Conservation (phyloP, 2,329 filamentous ascomycete genomes). For the Botryotinia globosa region DNA sequence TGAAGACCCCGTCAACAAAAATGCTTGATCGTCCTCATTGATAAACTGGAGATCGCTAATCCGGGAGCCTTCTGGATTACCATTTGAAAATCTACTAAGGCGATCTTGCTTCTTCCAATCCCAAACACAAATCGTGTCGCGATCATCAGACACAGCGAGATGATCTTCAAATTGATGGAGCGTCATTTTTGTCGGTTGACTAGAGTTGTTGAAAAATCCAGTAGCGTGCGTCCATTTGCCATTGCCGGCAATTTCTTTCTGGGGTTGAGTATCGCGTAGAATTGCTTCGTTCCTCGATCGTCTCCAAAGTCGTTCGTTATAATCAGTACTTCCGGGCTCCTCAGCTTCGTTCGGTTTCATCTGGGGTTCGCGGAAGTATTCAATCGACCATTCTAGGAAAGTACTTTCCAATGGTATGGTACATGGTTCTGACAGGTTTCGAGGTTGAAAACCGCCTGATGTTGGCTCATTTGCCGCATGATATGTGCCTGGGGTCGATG, state of each 20-base stretch:
- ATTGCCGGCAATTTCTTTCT: slow-evolving; percentile 82
- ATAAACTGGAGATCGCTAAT: slow-evolving; percentile 97
- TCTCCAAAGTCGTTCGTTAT: slow-evolving; percentile 92
- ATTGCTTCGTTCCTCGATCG: slow-evolving; percentile 90
- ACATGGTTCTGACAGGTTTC: slow-evolving; percentile 57
- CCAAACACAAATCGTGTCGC: slow-evolving; percentile 88
- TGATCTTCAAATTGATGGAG: slow-evolving; percentile 99
- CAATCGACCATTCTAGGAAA: slow-evolving; percentile 93
- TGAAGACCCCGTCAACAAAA: slow-evolving; percentile 91
- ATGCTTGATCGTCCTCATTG: slow-evolving; percentile 95
- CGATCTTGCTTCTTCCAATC: slow-evolving; percentile 80
- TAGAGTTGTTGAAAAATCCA: slow-evolving; percentile 82
- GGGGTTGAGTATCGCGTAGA: slow-evolving; percentile 85
- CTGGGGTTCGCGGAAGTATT: slow-evolving; percentile 96
- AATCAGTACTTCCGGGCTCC: slow-evolving; percentile 92
- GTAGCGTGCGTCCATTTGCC: slow-evolving; percentile 83
- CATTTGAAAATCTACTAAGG: slow-evolving; percentile 86
- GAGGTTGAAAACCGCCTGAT: slow-evolving; percentile 70
- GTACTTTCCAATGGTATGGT: slow-evolving; percentile 74
- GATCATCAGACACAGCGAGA: slow-evolving; percentile 87
- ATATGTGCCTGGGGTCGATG: slow-evolving; percentile 66
- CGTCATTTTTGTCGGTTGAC: slow-evolving; percentile 86
- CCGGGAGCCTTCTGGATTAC: slow-evolving; percentile 84
- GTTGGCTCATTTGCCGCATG: slow-evolving; percentile 72
- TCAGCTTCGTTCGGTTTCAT: slow-evolving; percentile 97